Evolutionary conservation across 1,284 basidiomycete genomes (phyloP).

Genomic region (Cryptococcus sp.): DNA sequence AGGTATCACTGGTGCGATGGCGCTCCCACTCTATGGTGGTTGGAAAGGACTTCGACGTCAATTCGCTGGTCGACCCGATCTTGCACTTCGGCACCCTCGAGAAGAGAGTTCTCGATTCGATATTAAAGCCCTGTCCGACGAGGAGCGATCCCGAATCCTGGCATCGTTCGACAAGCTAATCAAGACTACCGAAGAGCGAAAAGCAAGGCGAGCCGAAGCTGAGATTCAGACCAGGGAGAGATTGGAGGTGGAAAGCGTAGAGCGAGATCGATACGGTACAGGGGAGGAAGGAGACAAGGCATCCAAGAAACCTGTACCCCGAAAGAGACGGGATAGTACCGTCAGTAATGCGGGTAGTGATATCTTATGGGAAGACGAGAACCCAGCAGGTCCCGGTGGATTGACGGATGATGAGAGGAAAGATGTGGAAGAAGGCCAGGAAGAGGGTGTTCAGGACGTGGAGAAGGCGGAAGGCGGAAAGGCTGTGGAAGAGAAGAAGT

Average conservation of each 20-base stretch:
- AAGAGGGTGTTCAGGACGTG: background rate
- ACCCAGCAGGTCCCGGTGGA: background rate
- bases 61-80: slow-evolving; percentile 20
- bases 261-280: background rate
- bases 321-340: background rate
- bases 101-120: slow-evolving; percentile 11
- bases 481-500: background rate
- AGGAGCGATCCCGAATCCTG: slow-evolving; percentile 47
- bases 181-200: slow-evolving; percentile 2
- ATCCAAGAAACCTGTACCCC: background rate
- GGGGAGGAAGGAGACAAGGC: background rate
- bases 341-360: slow-evolving; percentile 1
- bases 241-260: slow-evolving; percentile 1
- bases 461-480: background rate
- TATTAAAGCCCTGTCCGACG: slow-evolving; percentile 6
- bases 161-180: slow-evolving; percentile 48
- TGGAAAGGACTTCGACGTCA: slow-evolving; percentile 46
- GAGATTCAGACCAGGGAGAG: background rate
- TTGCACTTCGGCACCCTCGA: slow-evolving; percentile 22
- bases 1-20: slow-evolving; percentile 51
- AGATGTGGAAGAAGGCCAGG: background rate
- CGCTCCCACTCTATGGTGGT: slow-evolving; percentile 51
- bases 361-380: background rate
- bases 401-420: background rate
- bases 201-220: background rate